Base-by-base conservation (phyloP, 371 early-diverging fungal species). In the Cokeromyces recurvatus region DNA sequence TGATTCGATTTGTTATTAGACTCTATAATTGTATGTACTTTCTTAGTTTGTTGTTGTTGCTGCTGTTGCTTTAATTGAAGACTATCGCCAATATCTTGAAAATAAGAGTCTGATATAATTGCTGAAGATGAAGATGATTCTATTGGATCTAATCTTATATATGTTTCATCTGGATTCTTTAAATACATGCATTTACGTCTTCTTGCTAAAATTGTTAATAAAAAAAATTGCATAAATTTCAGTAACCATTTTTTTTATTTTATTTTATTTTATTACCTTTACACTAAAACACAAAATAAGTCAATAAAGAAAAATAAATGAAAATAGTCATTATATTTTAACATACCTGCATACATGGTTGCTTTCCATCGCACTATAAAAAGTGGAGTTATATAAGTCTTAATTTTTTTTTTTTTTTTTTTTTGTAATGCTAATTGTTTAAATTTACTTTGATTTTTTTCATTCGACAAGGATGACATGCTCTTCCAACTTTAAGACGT, bases 281-380 rank as follows among this genome's bases (percentile, higher is more conserved):
- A 36, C 74, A 74, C 74, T 74, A 61, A n/a, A 43, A 21, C 38
- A 23, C 10, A 27, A 40, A 34, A 34, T 35, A 27, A 38, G 8
- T 24, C 25, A 25, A 25, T 27, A 37, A 55, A 36, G n/a, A 22
- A 47, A 29, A 34, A 47, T 16, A 43, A n/a, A n/a, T n/a, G n/a
- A n/a, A n/a, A n/a, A n/a, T n/a, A n/a, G n/a, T n/a, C 11, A 41
- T 35, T 10, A 6, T 9, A 16, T 12, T 34, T 22, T 43, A 38
- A 2, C 3, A 40, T 66, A 71, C 75, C 68, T 74, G 75, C 75
- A 74, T 74, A 57, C 75, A 74, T 24, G 75, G 75, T 29, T 71
- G 75, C 46, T 63, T 59, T 32, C 75, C 75, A 48, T 74, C 75
- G 31, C 75, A 74, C 75, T 74, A 48, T 12, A 16, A 32, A 23